These are phyloP conservation scores for Inga leiocalycina DNA, from an alignment of 306 rosid species.

Conservation along the genomic window DNA sequence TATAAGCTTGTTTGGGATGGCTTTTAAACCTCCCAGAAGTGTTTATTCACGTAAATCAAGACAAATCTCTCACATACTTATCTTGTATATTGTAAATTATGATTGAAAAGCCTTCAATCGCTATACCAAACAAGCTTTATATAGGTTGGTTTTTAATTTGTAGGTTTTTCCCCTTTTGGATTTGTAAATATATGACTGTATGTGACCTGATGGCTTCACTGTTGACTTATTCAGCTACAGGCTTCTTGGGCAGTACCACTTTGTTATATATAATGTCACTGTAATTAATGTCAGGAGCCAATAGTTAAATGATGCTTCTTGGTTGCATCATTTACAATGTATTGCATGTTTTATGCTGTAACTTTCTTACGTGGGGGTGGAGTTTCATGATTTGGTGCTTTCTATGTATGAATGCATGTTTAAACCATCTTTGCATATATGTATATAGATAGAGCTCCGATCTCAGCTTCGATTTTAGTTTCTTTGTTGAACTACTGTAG, in stretches of 20 bases:
- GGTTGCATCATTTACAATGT: neutral
- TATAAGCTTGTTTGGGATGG: too few species aligned
- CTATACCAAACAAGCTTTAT: neutral
- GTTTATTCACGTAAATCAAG: too few species aligned
- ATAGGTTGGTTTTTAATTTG: neutral
- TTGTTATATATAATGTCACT: constrained; percentile 10
- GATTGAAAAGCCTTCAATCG: too few species aligned
- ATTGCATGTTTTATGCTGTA: neutral
- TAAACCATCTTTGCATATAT: neutral
- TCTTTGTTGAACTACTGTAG: neutral
- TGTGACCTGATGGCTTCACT: neutral
- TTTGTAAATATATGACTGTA: neutral
- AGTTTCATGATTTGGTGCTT: neutral
- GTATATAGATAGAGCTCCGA: neutral
- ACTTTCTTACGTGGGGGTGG: neutral
- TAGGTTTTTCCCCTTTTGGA: neutral
- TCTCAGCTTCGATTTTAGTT: neutral
- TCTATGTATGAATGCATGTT: neutral
- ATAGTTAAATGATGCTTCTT: neutral
- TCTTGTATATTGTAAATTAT: too few species aligned
- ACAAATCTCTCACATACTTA: too few species aligned
- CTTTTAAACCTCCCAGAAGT: too few species aligned
- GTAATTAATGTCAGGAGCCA: constrained; percentile 2
- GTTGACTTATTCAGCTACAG: constrained; percentile 15
- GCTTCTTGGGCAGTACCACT: neutral